Evolutionary conservation across 768 basidiomycete genomes (phyloP), one percentile per base, ranked within the genome.

Genomic region (Suillus tomentosus): DNA sequence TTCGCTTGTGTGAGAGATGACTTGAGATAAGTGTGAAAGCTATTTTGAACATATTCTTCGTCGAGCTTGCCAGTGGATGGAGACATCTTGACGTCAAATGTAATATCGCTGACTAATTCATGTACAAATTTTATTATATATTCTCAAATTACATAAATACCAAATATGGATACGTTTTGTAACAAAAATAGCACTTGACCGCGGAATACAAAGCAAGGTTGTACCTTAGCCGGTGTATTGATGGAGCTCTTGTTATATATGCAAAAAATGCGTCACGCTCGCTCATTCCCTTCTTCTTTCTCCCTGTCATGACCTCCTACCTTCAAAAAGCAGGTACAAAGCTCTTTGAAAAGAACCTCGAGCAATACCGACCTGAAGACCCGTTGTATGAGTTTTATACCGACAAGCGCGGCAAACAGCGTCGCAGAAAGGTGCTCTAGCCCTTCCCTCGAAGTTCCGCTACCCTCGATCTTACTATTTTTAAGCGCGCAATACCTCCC

Each of bases 1-100:
- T 91, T 93, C 0, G 93, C 94, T 69, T 89, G 87, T 0, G 90
- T 82, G 13, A 95, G 77, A 0, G 91, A 91, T 1, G 88, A 90
- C 69, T 89, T 89, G 69, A 94, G 85, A 69, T 91, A 95, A 70
- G 84, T 85, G 76, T 94, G 92, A 72, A 95, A 95, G 67, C 86
- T 85, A 69, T 93, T 87, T 68, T 91, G 90, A 22, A 93, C 81
- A 60, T 84, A 82, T 61, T 84, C 73, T 70, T 93, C 91, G 1
- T 87, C 80, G 5, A 92, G 81, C 51, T 77, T 78, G 45, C 5
- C 31, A 6, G 31, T 31, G 31, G 24, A 62, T 31, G 22, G 24
- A 60, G 31, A 40, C 62, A 62, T 50, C 7, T 37, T 60, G 27
- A 48, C 60, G 43, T 61, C 43, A 15, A 22, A 14, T 14, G 59